These are phyloP conservation scores for Bruguiera sexangula DNA, from an alignment of 345 rosid species.

Conservation along the genomic window DNA sequence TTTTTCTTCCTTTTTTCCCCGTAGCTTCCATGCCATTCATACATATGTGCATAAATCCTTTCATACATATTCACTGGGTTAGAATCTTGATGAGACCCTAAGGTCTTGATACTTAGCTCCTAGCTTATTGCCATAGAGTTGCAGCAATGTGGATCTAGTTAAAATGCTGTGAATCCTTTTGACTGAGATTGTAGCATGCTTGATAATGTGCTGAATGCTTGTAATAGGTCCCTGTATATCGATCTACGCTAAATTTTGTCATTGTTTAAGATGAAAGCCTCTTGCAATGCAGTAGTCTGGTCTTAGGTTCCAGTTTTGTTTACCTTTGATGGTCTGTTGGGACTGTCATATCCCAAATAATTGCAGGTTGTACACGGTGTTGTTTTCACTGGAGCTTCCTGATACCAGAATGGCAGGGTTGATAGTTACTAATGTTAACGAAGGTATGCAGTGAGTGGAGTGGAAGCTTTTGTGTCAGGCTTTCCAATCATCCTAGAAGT, in stretches of 20 bases:
- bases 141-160: not conserved
- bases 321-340: constrained; percentile 37
- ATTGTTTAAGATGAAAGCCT: constrained; percentile 12
- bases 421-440: constrained; percentile 27
- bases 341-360: constrained; percentile 42
- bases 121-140: constrained; percentile 2
- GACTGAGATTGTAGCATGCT: constrained; percentile 9
- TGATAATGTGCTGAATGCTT: no score
- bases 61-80: not conserved
- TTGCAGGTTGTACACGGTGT: constrained; percentile 36
- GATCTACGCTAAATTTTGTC: not conserved
- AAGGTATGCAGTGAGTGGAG: constrained; percentile 49
- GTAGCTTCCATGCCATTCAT: not conserved
- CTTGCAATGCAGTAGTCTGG: constrained; percentile 14
- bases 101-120: constrained; percentile 8
- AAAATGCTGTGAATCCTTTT: constrained; percentile 9
- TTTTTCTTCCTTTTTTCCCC: not conserved
- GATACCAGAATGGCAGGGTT: constrained; percentile 40
- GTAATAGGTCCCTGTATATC: not conserved
- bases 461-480: constrained; percentile 22
- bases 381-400: constrained; percentile 36
- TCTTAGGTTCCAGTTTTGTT: constrained; percentile 28
- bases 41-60: not conserved
- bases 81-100: not conserved
- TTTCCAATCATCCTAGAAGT: constrained; percentile 15